A percentile compares a stretch with the other conserved stretches of the same genome.
Evolutionary conservation across 1,139 yeast species (phyloP).

Genomic region (Geotrichum histeridarum): DNA sequence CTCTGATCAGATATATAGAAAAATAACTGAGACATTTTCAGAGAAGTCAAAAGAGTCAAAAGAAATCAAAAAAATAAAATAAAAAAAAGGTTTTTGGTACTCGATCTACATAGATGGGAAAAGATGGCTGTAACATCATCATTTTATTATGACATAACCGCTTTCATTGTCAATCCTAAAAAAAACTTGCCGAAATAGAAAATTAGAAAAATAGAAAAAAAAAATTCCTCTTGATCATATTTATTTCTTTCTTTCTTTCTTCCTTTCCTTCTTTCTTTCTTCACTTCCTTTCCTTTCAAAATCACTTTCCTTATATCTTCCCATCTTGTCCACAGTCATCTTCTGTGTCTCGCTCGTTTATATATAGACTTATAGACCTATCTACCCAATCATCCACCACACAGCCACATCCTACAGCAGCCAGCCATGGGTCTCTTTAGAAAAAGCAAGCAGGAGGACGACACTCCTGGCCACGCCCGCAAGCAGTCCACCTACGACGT

Average conservation of each 20-base stretch:
- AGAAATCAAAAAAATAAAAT: too few relatives aligned
- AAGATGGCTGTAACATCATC: too few relatives aligned
- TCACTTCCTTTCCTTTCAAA: background rate
- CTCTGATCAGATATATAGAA: too few relatives aligned
- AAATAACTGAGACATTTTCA: too few relatives aligned
- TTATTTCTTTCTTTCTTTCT: too few relatives aligned
- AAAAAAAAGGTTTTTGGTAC: too few relatives aligned
- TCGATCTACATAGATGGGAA: too few relatives aligned
- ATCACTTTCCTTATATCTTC: background rate
- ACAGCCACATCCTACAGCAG: too few relatives aligned
- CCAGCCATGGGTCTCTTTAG: conserved; percentile 25
- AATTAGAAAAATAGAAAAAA: background rate
- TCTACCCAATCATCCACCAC: background rate
- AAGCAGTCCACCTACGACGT: conserved; percentile 38
- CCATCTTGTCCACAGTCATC: background rate
- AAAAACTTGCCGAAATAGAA: background rate
- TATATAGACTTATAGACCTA: background rate
- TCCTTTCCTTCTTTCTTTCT: background rate
- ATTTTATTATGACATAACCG: too few relatives aligned
- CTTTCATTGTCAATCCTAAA: too few relatives aligned
- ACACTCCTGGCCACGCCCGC: conserved; percentile 20
- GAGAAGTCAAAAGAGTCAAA: too few relatives aligned
- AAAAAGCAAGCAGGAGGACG: conserved; percentile 20
- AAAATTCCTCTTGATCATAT: background rate
- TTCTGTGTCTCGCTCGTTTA: background rate